Evolutionary conservation across 2,329 filamentous ascomycete genomes (phyloP).

Genomic region (Fusarium pilosicola): DNA sequence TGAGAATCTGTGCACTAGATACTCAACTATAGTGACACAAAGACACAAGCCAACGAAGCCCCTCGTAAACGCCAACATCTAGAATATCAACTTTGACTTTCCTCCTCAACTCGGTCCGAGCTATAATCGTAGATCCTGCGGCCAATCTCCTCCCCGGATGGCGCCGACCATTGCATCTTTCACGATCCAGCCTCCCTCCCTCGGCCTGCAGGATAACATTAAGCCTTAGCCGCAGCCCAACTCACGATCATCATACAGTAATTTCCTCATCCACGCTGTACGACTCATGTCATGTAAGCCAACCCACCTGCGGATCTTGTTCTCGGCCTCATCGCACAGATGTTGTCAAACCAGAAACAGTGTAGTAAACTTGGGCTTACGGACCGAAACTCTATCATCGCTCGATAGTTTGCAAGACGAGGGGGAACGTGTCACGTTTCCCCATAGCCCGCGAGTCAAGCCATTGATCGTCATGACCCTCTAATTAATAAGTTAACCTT

Average conservation of each 20-base stretch:
- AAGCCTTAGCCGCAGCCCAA: neutral
- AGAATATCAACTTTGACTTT: slow-evolving; percentile 1
- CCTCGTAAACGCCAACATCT: neutral
- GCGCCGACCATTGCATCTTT: slow-evolving; percentile 29
- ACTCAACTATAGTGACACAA: neutral
- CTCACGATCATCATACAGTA: neutral
- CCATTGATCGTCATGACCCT: slow-evolving; percentile 13
- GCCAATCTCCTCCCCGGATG: slow-evolving; percentile 28
- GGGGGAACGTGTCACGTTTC: slow-evolving; percentile 22
- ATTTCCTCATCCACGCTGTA: neutral
- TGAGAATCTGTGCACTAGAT: neutral
- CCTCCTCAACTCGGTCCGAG: slow-evolving; percentile 30
- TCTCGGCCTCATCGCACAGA: slow-evolving; percentile 22
- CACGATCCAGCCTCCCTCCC: slow-evolving; percentile 5
- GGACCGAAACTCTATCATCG: slow-evolving; percentile 25
- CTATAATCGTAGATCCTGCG: slow-evolving; percentile 22
- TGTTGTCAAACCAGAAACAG: neutral
- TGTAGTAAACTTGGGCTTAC: neutral
- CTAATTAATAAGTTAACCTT: neutral
- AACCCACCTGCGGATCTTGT: slow-evolving; percentile 9
- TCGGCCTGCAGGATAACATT: slow-evolving; percentile 10
- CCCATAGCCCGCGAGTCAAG: slow-evolving; percentile 23
- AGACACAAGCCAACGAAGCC: neutral
- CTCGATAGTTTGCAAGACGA: slow-evolving; percentile 11
- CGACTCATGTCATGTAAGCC: slow-evolving; percentile 30